These are phyloP conservation scores for Thecaphora thlaspeos DNA, from an alignment of 1,284 basidiomycete species.

Conservation along the genomic window DNA sequence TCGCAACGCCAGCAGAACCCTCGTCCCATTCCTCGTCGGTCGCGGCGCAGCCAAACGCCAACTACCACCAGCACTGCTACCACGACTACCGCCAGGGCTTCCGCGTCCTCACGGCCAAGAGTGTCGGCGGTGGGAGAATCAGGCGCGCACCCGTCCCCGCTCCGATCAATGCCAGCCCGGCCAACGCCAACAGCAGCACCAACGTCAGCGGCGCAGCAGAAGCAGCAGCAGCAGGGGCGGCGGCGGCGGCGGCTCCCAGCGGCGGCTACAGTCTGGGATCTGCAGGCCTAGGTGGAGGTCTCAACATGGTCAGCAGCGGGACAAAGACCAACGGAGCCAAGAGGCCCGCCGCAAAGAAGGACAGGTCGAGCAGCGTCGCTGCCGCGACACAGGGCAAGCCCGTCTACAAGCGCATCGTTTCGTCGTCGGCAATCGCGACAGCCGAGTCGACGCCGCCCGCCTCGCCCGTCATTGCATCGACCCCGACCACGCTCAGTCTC, in stretches of 20 bases:
- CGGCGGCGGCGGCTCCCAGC: constrained; percentile 9
- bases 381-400: neutral
- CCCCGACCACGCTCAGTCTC: neutral
- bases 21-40: constrained; percentile 54
- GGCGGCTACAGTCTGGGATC: constrained; percentile 3
- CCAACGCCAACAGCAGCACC: constrained; percentile 3
- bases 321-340: neutral
- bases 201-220: constrained; percentile 7
- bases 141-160: constrained; percentile 6
- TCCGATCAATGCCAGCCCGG: constrained; percentile 4
- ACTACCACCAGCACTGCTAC: constrained; percentile 50
- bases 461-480: neutral
- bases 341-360: neutral
- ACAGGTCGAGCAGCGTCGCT: no score
- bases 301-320: constrained; percentile 10
- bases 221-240: constrained; percentile 10
- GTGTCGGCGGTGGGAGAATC: constrained; percentile 31
- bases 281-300: constrained; percentile 14
- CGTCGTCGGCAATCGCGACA: constrained; percentile 4
- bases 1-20: constrained; percentile 47
- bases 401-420: constrained; percentile 17
- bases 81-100: constrained; percentile 44
- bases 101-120: constrained; percentile 43
- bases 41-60: constrained; percentile 50
- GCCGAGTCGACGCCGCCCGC: constrained; percentile 12